Conservation (phyloP, 306 rosid genomes). For the Luffa acutangula region DNA sequence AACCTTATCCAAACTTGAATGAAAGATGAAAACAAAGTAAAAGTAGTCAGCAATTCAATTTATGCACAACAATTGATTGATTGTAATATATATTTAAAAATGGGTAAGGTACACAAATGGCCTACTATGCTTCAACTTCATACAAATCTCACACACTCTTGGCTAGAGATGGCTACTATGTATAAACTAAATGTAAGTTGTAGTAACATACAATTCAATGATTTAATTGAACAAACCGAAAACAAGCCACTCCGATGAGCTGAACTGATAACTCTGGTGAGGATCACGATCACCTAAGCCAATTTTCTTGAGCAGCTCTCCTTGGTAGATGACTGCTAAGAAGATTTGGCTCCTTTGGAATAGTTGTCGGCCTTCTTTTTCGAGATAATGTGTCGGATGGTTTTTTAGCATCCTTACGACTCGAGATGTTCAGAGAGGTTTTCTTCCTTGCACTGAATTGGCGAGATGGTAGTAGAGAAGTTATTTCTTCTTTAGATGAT, state of each 20-base stretch:
- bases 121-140: neutral
- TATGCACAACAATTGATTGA: neutral
- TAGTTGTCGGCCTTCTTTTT: slow-evolving; percentile 37
- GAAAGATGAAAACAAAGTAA: neutral
- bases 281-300: slow-evolving; percentile 8
- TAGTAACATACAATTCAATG: slow-evolving; percentile 26
- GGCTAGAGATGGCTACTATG: neutral
- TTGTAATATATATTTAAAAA: neutral
- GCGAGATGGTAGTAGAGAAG: slow-evolving; percentile 18
- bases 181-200: neutral
- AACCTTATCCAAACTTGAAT: neutral
- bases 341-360: slow-evolving; percentile 62
- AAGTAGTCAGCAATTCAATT: neutral
- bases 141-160: neutral
- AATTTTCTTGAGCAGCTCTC: slow-evolving; percentile 33
- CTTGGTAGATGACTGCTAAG: slow-evolving; percentile 50
- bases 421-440: slow-evolving; percentile 15
- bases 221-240: slow-evolving; percentile 33
- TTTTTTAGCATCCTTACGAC: slow-evolving; percentile 32
- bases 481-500: slow-evolving; percentile 35
- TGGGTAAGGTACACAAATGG: neutral
- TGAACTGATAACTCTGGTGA: neutral
- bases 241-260: neutral
- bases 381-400: slow-evolving; percentile 24
- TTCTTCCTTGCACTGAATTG: slow-evolving; percentile 33